Base-by-base conservation (phyloP, 108 stramenopile genomes). In the Stephanodiscus minutulus region DNA sequence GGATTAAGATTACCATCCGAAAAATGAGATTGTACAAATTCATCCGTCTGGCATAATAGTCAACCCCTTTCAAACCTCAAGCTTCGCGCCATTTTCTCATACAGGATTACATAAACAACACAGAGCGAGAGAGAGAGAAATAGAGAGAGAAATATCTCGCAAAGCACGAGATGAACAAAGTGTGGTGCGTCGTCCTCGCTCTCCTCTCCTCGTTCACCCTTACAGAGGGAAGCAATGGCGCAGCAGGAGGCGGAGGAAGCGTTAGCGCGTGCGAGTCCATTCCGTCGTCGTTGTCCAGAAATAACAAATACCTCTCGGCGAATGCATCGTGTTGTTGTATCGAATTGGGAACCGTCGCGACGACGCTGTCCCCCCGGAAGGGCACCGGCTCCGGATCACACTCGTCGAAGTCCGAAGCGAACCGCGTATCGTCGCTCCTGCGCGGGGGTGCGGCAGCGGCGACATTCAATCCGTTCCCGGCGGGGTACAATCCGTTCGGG, bases 401-500 rank as follows among this genome's bases (percentile, higher is more conserved):
- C 18, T 48, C 6, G n/a, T 5, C n/a, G 18, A 48, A 15, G 7
- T 48, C 18, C 56, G 24, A 62, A 37, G 12, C 20, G 31, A 36
- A 11, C 13, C 3, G 31, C 5, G 18, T 31, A 12, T 36, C 82
- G 52, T 28, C 58, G 61, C 29, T 55, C 12, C 39, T 44, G 18
- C 75, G 76, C 35, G 78, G 85, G 10, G 85, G 85, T 39, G 69
- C 58, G 20, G 67, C 67, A 21, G 67, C 67, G 39, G 67, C 67
- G 18, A 44, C 48, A 59, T 35, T 69, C 44, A 69, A 69, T 69
- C 46, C 78, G 12, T 55, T 92, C 61, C 86, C 85, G 8, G 79
- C 87, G 8, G 91, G 92, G 20, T 89, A 76, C 56, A 82, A 91
- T 78, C 92, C 92, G 0, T 82, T 91, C 57, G 92, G 92, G 1